Evolutionary conservation across 192 early-diverging fungal genomes (phyloP), one percentile per base, ranked within the genome.

Genomic region (Mortierella hygrophila): DNA sequence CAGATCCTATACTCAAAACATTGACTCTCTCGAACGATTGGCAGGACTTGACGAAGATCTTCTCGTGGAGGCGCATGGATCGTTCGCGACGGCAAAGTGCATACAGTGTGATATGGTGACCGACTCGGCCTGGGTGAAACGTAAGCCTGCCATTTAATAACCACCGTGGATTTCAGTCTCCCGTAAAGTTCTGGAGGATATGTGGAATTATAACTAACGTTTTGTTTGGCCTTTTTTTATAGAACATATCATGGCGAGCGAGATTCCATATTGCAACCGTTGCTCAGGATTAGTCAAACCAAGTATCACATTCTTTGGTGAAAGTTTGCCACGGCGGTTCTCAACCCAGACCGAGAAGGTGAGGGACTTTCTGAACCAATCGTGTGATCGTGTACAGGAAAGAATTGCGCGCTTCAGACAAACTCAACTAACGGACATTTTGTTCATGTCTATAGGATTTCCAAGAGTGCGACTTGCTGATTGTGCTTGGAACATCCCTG

Each of bases 231-330:
- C 0, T 41, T 70, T 21, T 10, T 60, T 6, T n/a, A 26, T 77
- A 86, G 89, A 90, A 69, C 79, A 83, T 70, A 91, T 97, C 46
- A 76, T 94, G 42, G 70, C 72, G 38, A 89, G 91, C 38, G 83
- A 90, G 44, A 93, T 97, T 23, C 96, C 97, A 8, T 88, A 84
- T 32, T 99, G 98, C 81, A 74, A 77, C 20, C 21, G 75, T 38
- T 99, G 98, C 88, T 76, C 79, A 32, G 88, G 93, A 9, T 87
- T 96, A 20, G 94, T 99, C 80, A 99, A 99, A 81, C 98, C 97
- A 13, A 94, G 97, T 77, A 99, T 99, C 76, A 97, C 97, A 0
- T 99, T 99, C 81, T 99, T 99, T 89, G 97, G 97, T 26, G 96
- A 99, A 86, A 81, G 88, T 26, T 88, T 99, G 69, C 98, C 98